Percentiles rank a stretch among this genome's conserved stretches.
phyloP scores from a whole-genome alignment of 495 filamentous ascomycete genomes.

The Glutinoglossum americanum region DNA sequence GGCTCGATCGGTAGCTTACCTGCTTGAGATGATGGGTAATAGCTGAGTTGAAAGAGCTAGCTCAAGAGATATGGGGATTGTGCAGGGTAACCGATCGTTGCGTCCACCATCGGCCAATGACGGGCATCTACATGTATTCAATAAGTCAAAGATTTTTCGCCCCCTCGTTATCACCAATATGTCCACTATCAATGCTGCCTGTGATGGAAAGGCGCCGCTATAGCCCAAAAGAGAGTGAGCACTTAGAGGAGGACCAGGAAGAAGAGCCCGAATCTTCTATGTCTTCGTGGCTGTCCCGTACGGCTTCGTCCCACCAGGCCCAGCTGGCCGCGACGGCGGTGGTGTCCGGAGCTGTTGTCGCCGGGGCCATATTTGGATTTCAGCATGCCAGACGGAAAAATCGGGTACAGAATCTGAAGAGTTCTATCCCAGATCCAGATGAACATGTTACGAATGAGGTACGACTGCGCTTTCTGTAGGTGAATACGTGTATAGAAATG shows the following conservation, averaged over 20 bases:
- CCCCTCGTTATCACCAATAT: not conserved
- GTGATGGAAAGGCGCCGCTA: not conserved
- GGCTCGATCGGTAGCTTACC: not conserved
- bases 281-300: constrained; percentile 10
- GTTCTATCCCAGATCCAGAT: constrained; percentile 17
- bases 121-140: not conserved
- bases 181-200: not conserved
- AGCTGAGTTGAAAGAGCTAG: not conserved
- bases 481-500: not conserved
- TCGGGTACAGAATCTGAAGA: constrained; percentile 17
- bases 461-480: too few relatives aligned
- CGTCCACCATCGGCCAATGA: not conserved
- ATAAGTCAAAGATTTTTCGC: not conserved
- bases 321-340: constrained; percentile 13
- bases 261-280: not conserved
- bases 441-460: constrained; percentile 12
- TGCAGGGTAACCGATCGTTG: not conserved
- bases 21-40: not conserved
- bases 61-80: not conserved
- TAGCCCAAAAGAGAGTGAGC: not conserved
- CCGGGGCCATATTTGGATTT: constrained; percentile 14
- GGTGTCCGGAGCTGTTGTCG: constrained; percentile 12
- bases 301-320: constrained; percentile 9
- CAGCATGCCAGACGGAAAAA: constrained; percentile 16
- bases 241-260: not conserved